Base-by-base conservation (phyloP, 2,329 filamentous ascomycete genomes). In the Penicillium sp. region DNA sequence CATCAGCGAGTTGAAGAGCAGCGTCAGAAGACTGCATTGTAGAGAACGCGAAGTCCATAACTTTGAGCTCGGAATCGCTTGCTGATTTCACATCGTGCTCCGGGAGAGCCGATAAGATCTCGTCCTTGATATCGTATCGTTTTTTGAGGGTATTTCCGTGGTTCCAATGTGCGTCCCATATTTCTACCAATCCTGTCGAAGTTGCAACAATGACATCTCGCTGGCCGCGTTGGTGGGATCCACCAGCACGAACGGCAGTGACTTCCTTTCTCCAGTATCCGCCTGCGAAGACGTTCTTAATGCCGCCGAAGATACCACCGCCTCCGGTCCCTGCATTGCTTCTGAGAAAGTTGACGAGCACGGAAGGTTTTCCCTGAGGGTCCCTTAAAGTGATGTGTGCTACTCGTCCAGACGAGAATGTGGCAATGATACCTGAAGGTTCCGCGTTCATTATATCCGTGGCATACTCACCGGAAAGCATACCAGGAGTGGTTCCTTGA, bases 101-200 rank as follows among this genome's bases (percentile, higher is more conserved):
- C 45, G 80, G 79, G 14, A 95, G 72, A 28, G 83, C 81, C 2
- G 76, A 69, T 13, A 85, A 65, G 30, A 96, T 77, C 3, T 79
- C 71, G 18, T 84, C 81, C 47, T 83, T 81, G 49, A 84, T 76
- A 66, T 95, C 87, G 18, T 84, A 76, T 53, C 92, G 88, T 22
- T 80, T 80, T 39, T 87, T 80, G 40, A 89, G 78, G 36, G 87
- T 83, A 64, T 90, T 85, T 58, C 91, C 88, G 29, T 91, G 91
- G 53, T 88, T 88, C 68, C 92, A 89, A 63, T 92, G 89, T 36
- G 96, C 79, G 64, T 87, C 88, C 93, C 93, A 99, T 7, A 86
- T 80, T 60, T 95, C 86, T 22, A 99, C 73, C 50, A 84, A 80
- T 25, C 88, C 92, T 60, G 86, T 86, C 46, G 83, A 80, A 1